phyloP scores from a whole-genome alignment of 2,329 filamentous ascomycete species.

The Pyrenochaeta sp. region DNA sequence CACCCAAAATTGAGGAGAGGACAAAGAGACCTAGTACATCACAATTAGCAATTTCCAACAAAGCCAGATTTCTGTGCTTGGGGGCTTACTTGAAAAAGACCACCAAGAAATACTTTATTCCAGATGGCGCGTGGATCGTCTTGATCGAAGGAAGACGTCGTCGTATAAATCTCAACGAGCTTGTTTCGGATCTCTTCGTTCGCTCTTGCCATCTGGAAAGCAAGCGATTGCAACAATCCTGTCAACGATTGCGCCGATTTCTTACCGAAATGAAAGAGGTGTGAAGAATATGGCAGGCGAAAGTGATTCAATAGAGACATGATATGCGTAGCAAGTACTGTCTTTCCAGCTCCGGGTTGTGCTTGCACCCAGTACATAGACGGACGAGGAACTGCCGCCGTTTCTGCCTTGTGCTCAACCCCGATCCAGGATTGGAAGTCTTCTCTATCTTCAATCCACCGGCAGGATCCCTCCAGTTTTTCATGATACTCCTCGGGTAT shows the following conservation, averaged over 20 bases:
- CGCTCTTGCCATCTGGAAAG: conserved; percentile 2
- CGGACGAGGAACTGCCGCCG: not conserved
- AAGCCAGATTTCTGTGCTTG: not conserved
- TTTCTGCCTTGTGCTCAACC: not conserved
- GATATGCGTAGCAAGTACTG: conserved; percentile 1
- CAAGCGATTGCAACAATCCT: not conserved
- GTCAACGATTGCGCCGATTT: not conserved
- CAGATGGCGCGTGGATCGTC: not conserved
- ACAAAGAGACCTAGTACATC: not conserved
- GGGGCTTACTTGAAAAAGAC: not conserved
- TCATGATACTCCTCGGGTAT: conserved; percentile 1
- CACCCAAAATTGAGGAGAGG: conserved; percentile 1
- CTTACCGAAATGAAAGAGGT: conserved; percentile 4
- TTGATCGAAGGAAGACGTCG: not conserved
- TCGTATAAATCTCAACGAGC: not conserved
- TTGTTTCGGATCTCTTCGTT: not conserved
- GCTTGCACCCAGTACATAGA: conserved; percentile 5
- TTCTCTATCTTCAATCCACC: conserved; percentile 1
- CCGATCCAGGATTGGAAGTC: conserved; percentile 1
- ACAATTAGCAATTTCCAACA: not conserved
- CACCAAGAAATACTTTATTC: not conserved
- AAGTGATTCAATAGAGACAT: not conserved
- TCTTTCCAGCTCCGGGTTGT: conserved; percentile 2
- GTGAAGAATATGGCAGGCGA: not conserved
- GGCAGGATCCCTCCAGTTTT: conserved; percentile 2